Evolutionary conservation across 1,284 basidiomycete genomes (phyloP).

Genomic region (Inonotus hispidus): DNA sequence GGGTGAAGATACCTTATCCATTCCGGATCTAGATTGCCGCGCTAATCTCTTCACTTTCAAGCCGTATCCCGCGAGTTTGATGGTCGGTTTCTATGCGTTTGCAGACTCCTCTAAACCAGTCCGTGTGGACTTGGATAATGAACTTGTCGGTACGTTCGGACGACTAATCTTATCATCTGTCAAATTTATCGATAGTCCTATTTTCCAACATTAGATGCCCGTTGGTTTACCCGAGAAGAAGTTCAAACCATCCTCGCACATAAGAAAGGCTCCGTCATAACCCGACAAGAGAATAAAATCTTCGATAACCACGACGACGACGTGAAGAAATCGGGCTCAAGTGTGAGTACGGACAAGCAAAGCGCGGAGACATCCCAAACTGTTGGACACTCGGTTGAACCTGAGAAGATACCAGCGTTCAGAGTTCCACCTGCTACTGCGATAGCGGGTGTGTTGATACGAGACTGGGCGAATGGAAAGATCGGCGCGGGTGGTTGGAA

Average conservation of each 20-base stretch:
- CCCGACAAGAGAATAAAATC: conserved; percentile 53
- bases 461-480: conserved; percentile 57
- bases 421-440: conserved; percentile 64
- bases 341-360: conserved; percentile 2
- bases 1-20: conserved; percentile 44
- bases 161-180: neutral
- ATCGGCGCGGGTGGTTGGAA: conserved; percentile 22
- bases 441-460: conserved; percentile 66
- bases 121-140: conserved; percentile 88
- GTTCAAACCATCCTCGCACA: conserved; percentile 60
- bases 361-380: conserved; percentile 21
- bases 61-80: conserved; percentile 87
- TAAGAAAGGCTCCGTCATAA: conserved; percentile 49
- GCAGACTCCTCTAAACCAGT: conserved; percentile 72
- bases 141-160: conserved; percentile 73
- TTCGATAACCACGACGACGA: conserved; percentile 34
- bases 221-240: conserved; percentile 80
- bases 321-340: neutral
- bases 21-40: neutral
- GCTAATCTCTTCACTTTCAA: conserved; percentile 24
- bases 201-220: conserved; percentile 57
- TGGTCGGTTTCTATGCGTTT: conserved; percentile 86
- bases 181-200: neutral
- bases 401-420: conserved; percentile 43
- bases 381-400: conserved; percentile 31